Evolutionary conservation across 306 rosid genomes (phyloP).

Genomic region (Glycyrrhiza uralensis): DNA sequence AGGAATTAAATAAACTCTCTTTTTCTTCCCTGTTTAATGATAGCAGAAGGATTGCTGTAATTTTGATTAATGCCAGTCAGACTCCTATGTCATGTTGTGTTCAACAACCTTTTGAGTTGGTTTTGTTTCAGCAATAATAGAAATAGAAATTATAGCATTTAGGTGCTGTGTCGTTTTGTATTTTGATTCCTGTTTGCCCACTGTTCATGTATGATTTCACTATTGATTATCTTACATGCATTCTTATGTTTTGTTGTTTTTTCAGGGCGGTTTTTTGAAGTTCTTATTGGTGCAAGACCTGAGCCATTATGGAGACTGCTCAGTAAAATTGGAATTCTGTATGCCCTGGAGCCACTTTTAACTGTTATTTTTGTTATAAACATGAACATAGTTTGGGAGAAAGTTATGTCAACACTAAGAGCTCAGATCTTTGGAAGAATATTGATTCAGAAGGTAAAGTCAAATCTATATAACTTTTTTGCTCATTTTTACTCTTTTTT

Average conservation of each 20-base stretch:
- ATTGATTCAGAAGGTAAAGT: slow-evolving; percentile 79
- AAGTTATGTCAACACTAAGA: slow-evolving; percentile 84
- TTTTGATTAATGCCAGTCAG: not conserved
- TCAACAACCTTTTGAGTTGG: not conserved
- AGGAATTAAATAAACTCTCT: not conserved
- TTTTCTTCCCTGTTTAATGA: not conserved
- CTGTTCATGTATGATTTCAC: not conserved
- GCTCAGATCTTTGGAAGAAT: slow-evolving; percentile 87
- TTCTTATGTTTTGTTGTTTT: slow-evolving; percentile 17
- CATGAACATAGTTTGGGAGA: slow-evolving; percentile 88
- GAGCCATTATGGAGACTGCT: slow-evolving; percentile 87
- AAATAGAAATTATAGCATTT: not conserved
- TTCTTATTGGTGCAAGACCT: slow-evolving; percentile 74
- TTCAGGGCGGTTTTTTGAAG: slow-evolving; percentile 84
- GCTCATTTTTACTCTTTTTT: not conserved
- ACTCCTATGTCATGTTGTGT: not conserved
- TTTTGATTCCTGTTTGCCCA: not conserved
- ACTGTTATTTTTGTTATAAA: slow-evolving; percentile 74
- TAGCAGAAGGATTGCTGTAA: not conserved
- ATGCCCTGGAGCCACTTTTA: slow-evolving; percentile 89
- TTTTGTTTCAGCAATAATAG: not conserved
- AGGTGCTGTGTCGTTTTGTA: not conserved
- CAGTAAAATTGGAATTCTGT: slow-evolving; percentile 69
- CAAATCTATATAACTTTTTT: not conserved
- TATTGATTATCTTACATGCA: not conserved